Base-by-base conservation (phyloP, 176 grass and related monocot genomes). In the Alloteropsis semialata region DNA sequence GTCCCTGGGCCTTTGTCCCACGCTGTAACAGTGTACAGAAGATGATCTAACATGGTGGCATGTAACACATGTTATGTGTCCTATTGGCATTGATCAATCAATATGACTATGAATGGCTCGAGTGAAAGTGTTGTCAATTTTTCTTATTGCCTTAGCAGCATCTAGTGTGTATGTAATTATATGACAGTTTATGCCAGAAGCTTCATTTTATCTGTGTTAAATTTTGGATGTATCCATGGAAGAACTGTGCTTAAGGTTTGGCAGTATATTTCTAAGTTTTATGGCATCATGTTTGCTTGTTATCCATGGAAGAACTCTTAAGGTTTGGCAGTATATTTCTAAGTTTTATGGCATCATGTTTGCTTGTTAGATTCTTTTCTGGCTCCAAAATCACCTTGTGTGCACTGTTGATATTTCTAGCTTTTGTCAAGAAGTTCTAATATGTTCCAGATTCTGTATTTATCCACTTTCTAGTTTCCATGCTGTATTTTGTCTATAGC, bases 241-340 rank as follows among this genome's bases (percentile, higher is more conserved):
- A 73, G n/a, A 65, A 54, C 46, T 74, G 16, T 87, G 25, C 43
- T 44, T 41, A 81, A 65, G 34, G 34, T 80, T 55, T 86, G 56
- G 1, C 6, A 18, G 8, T 79, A 17, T 2, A 13, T 58, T 66
- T 65, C 44, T 10, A 25, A 22, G 10, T 75, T 82, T 72, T 73
- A 10, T 57, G 64, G 21, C 44, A 72, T 50, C 22, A 25, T 68
- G 72, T 17, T 75, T 54, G 44, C 63, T 71, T 71, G 38, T 66
- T 43, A 46, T 45, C 27, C 10, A 63, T 24, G 30, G 46, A 64
- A 73, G n/a, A 65, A 54, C 46, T 74, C 43, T 44, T 41, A 81
- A 65, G 34, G 34, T 80, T 55, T 86, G 56, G 1, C 6, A 18
- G 8, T 79, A 17, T 2, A 13, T 58, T 66, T 65, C 44, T 10